Conservation (phyloP, 1,139 yeast species). For the Suhomyces wounanorum region DNA sequence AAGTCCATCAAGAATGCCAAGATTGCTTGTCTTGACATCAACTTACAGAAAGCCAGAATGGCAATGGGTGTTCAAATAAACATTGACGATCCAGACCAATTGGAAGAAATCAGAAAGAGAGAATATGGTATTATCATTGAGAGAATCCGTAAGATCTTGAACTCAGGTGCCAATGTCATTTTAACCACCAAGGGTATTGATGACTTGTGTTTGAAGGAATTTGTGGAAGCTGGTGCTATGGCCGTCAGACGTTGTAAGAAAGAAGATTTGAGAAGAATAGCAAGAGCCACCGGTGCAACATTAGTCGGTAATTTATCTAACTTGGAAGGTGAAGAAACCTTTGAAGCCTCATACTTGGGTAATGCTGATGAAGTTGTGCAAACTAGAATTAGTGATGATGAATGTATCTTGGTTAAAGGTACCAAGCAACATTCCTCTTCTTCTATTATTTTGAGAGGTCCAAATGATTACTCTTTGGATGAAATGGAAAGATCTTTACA, state of each 20-base stretch:
- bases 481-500: slow-evolving; percentile 98
- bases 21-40: slow-evolving; percentile 92
- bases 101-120: slow-evolving; percentile 92
- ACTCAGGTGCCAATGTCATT: slow-evolving; percentile 95
- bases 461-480: slow-evolving; percentile 93
- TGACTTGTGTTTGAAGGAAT: slow-evolving; percentile 91
- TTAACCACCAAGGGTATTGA: slow-evolving; percentile 98
- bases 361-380: slow-evolving; percentile 91
- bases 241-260: slow-evolving; percentile 98
- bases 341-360: slow-evolving; percentile 85
- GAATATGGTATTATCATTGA: slow-evolving; percentile 91
- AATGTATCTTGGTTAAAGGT: slow-evolving; percentile 92
- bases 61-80: slow-evolving; percentile 98
- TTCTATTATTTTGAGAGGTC: slow-evolving; percentile 91
- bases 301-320: slow-evolving; percentile 84
- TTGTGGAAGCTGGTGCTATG: slow-evolving; percentile 94
- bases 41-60: slow-evolving; percentile 95
- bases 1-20: slow-evolving; percentile 72
- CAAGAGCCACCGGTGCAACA: slow-evolving; percentile 97
- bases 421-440: slow-evolving; percentile 92
- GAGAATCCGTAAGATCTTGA: slow-evolving; percentile 81
- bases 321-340: slow-evolving; percentile 96
- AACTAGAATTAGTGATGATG: slow-evolving; percentile 92
- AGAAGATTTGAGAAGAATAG: slow-evolving; percentile 94
- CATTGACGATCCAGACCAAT: slow-evolving; percentile 95